Evolutionary conservation across 306 rosid species (phyloP), one percentile per base, ranked within the genome.

Genomic region (Heteromeles arbutifolia): DNA sequence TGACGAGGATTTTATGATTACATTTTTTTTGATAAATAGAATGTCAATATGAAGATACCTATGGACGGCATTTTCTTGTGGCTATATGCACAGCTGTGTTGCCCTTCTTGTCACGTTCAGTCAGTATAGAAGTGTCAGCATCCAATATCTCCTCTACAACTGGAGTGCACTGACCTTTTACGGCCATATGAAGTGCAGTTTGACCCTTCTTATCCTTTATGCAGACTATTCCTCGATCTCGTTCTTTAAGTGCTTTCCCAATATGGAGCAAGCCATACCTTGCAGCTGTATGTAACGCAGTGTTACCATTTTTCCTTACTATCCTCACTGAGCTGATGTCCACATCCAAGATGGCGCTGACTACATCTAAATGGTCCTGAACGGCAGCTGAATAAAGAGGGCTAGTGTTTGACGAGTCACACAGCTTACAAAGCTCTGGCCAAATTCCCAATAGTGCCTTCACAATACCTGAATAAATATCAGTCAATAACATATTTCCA

Each of bases 171-270:
- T 89, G 89, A 67, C 97, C 99, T 83, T 95, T 95, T 11, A 89
- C 97, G 48, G 99, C 96, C 99, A 95, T 95, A 79, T 95, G 99
- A 39, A 95, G 89, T 18, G 97, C 97, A 66, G 99, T 95, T 85
- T 95, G 99, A 67, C 92, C 92, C 65, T 95, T 95, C 77, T 90
- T 95, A 79, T 95, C 99, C 77, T 95, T 95, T 83, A 95, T 83
- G 62, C 86, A 69, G 29, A 90, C 91, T 65, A 95, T 88, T 75
- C 83, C 95, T 12, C 82, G 81, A 81, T 92, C 96, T 15, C 90
- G 87, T 3, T 83, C 87, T 24, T 92, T 77, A 53, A 95, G 97
- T 5, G 85, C 71, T 72, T 83, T 91, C 26, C 76, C 97, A 34
- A 90, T 89, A 22, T 77, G 83, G 63, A 85, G 72, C 29, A 78